Percentiles rank a stretch among this genome's conserved stretches.
phyloP scores from a whole-genome alignment of 768 basidiomycete species.

The Boletus vinaceobasis region DNA sequence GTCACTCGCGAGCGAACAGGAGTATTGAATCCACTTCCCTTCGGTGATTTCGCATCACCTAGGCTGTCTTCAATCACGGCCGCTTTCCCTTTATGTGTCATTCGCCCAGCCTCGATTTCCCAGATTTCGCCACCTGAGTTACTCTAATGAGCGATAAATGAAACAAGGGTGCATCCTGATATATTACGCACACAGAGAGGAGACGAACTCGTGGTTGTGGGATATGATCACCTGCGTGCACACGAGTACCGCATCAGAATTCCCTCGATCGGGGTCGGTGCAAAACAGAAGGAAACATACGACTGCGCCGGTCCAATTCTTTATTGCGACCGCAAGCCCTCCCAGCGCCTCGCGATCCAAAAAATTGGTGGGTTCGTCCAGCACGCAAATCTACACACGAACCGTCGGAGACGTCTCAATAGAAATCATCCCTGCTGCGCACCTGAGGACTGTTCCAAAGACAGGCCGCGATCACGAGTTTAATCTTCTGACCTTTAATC shows the following conservation, averaged over 20 bases:
- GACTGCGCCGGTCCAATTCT: slow-evolving; percentile 91
- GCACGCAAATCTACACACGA: slow-evolving; percentile 56
- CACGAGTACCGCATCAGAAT: slow-evolving; percentile 16
- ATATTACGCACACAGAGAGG: slow-evolving; percentile 64
- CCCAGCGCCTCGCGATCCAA: slow-evolving; percentile 95
- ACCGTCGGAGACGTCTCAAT: slow-evolving; percentile 2
- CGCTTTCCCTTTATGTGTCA: slow-evolving; percentile 86
- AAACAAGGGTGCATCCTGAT: slow-evolving; percentile 8
- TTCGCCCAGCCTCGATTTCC: slow-evolving; percentile 82
- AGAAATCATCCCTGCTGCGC: slow-evolving; percentile 13
- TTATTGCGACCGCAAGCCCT: slow-evolving; percentile 91
- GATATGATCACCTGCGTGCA: slow-evolving; percentile 81
- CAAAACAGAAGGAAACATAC: slow-evolving; percentile 36
- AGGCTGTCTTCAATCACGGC: slow-evolving; percentile 84
- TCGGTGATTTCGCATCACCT: slow-evolving; percentile 63
- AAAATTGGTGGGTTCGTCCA: slow-evolving; percentile 96
- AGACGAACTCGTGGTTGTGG: slow-evolving; percentile 88
- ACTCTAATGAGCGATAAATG: slow-evolving; percentile 15
- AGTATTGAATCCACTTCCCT: slow-evolving; percentile 69
- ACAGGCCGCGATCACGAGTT: slow-evolving; percentile 91
- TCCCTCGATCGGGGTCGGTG: slow-evolving; percentile 9
- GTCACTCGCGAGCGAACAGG: slow-evolving; percentile 66
- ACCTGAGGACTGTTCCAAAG: slow-evolving; percentile 96
- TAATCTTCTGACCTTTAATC: slow-evolving; percentile 87
- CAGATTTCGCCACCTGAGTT: slow-evolving; percentile 83